Conservation (phyloP, 1,284 basidiomycete species). For the Filobasidium uniguttulatum region DNA sequence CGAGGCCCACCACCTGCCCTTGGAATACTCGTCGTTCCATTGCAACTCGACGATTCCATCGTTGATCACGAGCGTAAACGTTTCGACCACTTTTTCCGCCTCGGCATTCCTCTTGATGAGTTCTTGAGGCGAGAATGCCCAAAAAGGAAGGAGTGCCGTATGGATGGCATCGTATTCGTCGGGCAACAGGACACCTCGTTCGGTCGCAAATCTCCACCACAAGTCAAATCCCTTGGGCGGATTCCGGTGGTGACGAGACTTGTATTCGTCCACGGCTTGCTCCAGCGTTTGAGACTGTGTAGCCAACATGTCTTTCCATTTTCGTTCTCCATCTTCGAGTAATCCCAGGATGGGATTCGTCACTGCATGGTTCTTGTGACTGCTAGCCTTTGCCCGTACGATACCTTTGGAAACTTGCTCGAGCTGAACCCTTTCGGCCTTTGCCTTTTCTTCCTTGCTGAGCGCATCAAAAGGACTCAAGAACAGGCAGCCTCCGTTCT, state of each 20-base stretch:
- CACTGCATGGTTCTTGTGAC: conserved; percentile 5
- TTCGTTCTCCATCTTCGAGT: conserved; percentile 36
- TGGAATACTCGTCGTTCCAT: conserved; percentile 38
- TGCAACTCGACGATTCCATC: conserved; percentile 36
- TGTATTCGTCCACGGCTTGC: conserved; percentile 39
- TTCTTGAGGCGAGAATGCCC: conserved; percentile 28
- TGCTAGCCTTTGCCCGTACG: too few relatives aligned
- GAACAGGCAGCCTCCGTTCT: conserved; percentile 34
- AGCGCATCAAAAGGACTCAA: conserved; percentile 33
- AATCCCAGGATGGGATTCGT: conserved; percentile 38
- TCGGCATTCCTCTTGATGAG: conserved; percentile 27
- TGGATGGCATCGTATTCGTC: too few relatives aligned
- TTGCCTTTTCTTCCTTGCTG: conserved; percentile 23
- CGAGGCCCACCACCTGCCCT: conserved; percentile 34
- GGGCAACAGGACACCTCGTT: too few relatives aligned
- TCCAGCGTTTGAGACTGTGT: conserved; percentile 39
- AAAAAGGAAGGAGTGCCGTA: conserved; percentile 34
- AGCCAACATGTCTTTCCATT: conserved; percentile 37
- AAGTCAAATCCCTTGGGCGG: conserved; percentile 38
- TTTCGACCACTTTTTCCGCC: conserved; percentile 34
- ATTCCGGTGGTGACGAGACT: conserved; percentile 32
- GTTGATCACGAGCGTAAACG: conserved; percentile 36
- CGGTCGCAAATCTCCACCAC: too few relatives aligned
- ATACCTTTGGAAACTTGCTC: conserved; percentile 28
- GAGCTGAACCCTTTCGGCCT: conserved; percentile 23